A percentile compares a stretch with the other conserved stretches of the same genome.
Conservation (phyloP, 2,329 filamentous ascomycete species). For the Penicillium polonicum region DNA sequence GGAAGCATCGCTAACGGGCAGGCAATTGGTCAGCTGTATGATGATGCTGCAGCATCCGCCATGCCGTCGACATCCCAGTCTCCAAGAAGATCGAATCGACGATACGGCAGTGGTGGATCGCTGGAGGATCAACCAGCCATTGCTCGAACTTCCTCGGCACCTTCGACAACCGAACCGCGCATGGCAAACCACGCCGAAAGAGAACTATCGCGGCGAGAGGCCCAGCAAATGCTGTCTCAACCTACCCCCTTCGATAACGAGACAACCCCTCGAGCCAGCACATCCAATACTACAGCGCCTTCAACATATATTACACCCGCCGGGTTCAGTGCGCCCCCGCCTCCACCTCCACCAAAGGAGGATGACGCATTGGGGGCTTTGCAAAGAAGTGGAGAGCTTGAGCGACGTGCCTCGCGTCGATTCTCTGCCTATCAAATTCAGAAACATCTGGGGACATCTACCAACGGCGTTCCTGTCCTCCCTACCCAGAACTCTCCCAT, state of each 20-base stretch:
- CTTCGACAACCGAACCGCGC: slow-evolving; percentile 26
- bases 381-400: slow-evolving; percentile 87
- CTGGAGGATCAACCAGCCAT: slow-evolving; percentile 34
- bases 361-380: slow-evolving; percentile 88
- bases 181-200: slow-evolving; percentile 38
- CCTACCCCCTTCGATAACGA: slow-evolving; percentile 69
- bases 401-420: slow-evolving; percentile 84
- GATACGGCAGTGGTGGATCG: slow-evolving; percentile 42
- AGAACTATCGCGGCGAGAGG: slow-evolving; percentile 41
- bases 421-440: slow-evolving; percentile 98
- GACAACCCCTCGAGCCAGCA: slow-evolving; percentile 29
- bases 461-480: slow-evolving; percentile 81
- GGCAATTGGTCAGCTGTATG: slow-evolving; percentile 47
- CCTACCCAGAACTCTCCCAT: slow-evolving; percentile 55
- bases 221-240: slow-evolving; percentile 46
- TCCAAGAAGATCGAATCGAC: slow-evolving; percentile 36
- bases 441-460: slow-evolving; percentile 79
- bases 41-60: slow-evolving; percentile 36
- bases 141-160: slow-evolving; percentile 32
- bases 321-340: slow-evolving; percentile 61
- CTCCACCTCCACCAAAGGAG: slow-evolving; percentile 76
- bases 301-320: slow-evolving; percentile 21
- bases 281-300: slow-evolving; percentile 25
- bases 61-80: slow-evolving; percentile 28
- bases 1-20: slow-evolving; percentile 49